Evolutionary conservation across 352 stramenopile genomes (phyloP), one percentile per base, ranked within the genome.

Genomic region (Phytophthora palmivora): DNA sequence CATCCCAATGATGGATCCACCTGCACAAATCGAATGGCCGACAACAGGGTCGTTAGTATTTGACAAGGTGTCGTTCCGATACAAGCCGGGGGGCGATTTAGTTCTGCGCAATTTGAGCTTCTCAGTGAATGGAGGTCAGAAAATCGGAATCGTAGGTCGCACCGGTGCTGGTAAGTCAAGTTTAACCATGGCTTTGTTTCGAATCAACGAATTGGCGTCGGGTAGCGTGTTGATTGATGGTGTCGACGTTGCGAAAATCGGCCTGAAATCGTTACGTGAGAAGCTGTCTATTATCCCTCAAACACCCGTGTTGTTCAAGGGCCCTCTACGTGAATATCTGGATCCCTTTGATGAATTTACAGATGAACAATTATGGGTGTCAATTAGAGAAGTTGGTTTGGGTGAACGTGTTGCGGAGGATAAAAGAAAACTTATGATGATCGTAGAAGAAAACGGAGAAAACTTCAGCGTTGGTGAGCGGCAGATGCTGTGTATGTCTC

Each of bases 391-490:
- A 79, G 61, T 84, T 19, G 70, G 73, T 7, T 58, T 84, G 26
- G 24, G 15, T n/a, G 66, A 81, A 87, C 95, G 69, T 37, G 84
- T 95, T 39, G 41, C 47, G 10, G 57, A 57, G 26, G 67, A 72
- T 7, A 53, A 69, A n/a, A 52, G 53, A 16, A 93, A 87, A 49
- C 71, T 98, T 3, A 68, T 92, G 39, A 76, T 72, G 54, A 36
- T 67, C 4, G 87, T 99, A 6, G 87, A 96, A 44, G 94, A 99
- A 54, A 94, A n/a, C n/a, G n/a, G n/a, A n/a, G n/a, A n/a, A n/a
- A n/a, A n/a, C n/a, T n/a, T n/a, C n/a, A n/a, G n/a, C 51, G 88
- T 98, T 32, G 97, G 97, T 4, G 90, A 99, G 71, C 65, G 94
- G 3, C 95, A 98, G 70, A 81, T 98, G 24, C 63, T 99, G 7